phyloP scores from a whole-genome alignment of 805 yeast species.

The Cyberlindnera sargentensis region DNA sequence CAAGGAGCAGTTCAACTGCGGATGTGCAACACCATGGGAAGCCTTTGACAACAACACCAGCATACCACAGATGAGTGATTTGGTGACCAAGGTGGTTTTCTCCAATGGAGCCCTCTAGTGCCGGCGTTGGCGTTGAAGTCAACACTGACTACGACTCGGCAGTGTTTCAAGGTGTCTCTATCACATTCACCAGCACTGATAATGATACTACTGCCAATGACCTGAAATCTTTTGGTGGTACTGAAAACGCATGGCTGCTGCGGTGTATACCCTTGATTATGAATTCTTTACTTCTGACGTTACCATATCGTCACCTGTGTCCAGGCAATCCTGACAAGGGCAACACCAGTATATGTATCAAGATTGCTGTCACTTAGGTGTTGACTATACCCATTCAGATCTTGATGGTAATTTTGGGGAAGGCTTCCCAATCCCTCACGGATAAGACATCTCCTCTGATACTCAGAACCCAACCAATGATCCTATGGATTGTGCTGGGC shows the following conservation, averaged over 20 bases:
- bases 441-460: conserved; percentile 9
- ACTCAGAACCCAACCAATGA: conserved; percentile 6
- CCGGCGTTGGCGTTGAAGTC: conserved; percentile 7
- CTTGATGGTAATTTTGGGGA: conserved; percentile 6
- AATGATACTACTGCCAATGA: conserved; percentile 5
- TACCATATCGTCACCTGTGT: conserved; percentile 4
- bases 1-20: conserved; percentile 33
- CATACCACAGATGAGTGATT: conserved; percentile 85
- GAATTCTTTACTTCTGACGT: conserved; percentile 1
- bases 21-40: conserved; percentile 35
- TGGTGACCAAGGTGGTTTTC: conserved; percentile 77
- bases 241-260: conserved; percentile 13
- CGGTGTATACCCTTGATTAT: conserved; percentile 6
- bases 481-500: conserved; percentile 15
- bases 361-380: conserved; percentile 6
- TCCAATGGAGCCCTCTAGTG: conserved; percentile 47
- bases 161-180: conserved; percentile 12
- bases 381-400: conserved; percentile 6
- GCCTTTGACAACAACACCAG: conserved; percentile 49
- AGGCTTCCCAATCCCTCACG: conserved; percentile 8
- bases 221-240: conserved; percentile 4
- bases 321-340: conserved; percentile 1
- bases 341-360: conserved; percentile 2
- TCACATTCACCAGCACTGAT: conserved; percentile 1
- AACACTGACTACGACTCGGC: conserved; percentile 7